A percentile compares a stretch with the other conserved stretches of the same genome.
Evolutionary conservation across 2,329 filamentous ascomycete species (phyloP).

Genomic region (Colletotrichum cordylinicola): DNA sequence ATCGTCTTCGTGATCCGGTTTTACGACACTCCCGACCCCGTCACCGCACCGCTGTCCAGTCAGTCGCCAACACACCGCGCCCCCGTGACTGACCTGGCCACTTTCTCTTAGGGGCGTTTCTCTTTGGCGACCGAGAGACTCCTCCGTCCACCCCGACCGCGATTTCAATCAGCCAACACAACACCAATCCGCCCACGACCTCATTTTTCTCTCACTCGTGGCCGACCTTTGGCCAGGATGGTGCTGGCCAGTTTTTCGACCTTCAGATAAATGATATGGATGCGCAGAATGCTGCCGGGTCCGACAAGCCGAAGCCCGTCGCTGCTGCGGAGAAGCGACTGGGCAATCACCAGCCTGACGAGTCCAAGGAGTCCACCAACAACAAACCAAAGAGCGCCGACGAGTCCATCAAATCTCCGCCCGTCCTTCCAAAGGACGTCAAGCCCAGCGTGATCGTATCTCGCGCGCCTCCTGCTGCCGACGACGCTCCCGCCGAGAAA

Average conservation of each 20-base stretch:
- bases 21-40: not conserved
- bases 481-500: constrained; percentile 56
- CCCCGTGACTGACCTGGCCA: constrained; percentile 18
- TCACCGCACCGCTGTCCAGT: not conserved
- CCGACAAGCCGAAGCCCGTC: constrained; percentile 64
- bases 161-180: not conserved
- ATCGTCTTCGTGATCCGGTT: constrained; percentile 11
- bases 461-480: constrained; percentile 34
- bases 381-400: constrained; percentile 5
- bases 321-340: constrained; percentile 55
- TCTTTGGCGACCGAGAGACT: constrained; percentile 6
- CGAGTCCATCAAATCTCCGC: constrained; percentile 18
- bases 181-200: constrained; percentile 11
- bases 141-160: not conserved
- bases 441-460: constrained; percentile 29
- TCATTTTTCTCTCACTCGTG: constrained; percentile 29
- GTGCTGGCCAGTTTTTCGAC: constrained; percentile 57
- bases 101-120: constrained; percentile 18
- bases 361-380: constrained; percentile 24
- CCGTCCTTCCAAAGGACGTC: constrained; percentile 6
- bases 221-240: constrained; percentile 59
- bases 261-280: constrained; percentile 70
- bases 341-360: constrained; percentile 30
- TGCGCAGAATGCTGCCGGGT: constrained; percentile 71
- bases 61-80: not conserved